Evolutionary conservation across 768 basidiomycete species (phyloP).

Genomic region (Termitomyces sp.): DNA sequence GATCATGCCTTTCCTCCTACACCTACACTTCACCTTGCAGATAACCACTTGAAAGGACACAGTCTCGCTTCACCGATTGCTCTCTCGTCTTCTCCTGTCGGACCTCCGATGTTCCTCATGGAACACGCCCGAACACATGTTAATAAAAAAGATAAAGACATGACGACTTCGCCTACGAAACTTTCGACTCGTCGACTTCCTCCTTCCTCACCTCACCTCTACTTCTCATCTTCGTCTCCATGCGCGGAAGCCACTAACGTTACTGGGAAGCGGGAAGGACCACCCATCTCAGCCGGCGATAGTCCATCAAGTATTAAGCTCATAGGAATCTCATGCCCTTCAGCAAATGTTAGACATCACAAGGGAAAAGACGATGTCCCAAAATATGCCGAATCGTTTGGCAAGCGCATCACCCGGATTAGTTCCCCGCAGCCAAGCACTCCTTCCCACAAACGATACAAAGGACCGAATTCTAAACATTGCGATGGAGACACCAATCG

Average conservation of each 20-base stretch:
- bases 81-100: conserved; percentile 17
- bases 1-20: not conserved
- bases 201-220: not conserved
- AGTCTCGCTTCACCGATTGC: conserved; percentile 21
- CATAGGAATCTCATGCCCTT: not conserved
- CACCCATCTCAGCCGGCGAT: not conserved
- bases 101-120: not conserved
- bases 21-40: conserved; percentile 1
- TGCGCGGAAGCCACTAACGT: conserved; percentile 10
- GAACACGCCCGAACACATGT: not conserved
- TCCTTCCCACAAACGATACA: not conserved
- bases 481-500: not conserved
- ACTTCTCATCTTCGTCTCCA: conserved; percentile 5
- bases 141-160: not conserved
- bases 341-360: not conserved
- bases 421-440: not conserved
- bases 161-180: not conserved
- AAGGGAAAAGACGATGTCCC: not conserved
- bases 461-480: no score
- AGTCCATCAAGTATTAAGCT: not conserved
- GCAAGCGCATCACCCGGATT: not conserved
- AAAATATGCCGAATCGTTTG: not conserved
- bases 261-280: not conserved
- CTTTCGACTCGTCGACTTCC: conserved; percentile 1
- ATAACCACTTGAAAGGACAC: conserved; percentile 5